Evolutionary conservation across 2,329 filamentous ascomycete species (phyloP).

Genomic region (Stachybotrys chlorohalonatus): DNA sequence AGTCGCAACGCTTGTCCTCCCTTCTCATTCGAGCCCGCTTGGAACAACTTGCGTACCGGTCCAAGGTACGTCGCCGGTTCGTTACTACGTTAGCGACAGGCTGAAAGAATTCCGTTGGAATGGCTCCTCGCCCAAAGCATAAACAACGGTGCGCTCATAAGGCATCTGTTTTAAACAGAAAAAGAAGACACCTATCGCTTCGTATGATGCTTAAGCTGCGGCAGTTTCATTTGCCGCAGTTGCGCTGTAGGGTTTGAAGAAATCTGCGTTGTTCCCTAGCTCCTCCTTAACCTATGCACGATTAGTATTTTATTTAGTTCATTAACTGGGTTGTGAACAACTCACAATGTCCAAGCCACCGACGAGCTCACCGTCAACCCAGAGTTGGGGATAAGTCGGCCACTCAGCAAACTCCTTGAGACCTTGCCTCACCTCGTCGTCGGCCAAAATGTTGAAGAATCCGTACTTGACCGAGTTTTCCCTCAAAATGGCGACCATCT

Average conservation of each 20-base stretch:
- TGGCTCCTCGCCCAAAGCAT: too few relatives aligned
- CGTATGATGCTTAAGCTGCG: slow-evolving; percentile 18
- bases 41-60: too few relatives aligned
- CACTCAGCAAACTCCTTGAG: slow-evolving; percentile 97
- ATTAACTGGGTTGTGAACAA: slow-evolving; percentile 7
- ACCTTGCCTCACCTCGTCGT: slow-evolving; percentile 93
- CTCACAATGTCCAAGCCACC: slow-evolving; percentile 93
- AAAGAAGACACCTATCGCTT: too few relatives aligned
- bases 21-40: too few relatives aligned
- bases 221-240: slow-evolving; percentile 30
- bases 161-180: too few relatives aligned
- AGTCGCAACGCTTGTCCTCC: too few relatives aligned
- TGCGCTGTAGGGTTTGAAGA: slow-evolving; percentile 66
- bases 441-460: slow-evolving; percentile 97
- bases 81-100: too few relatives aligned
- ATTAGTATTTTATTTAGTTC: slow-evolving; percentile 8
- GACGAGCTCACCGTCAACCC: slow-evolving; percentile 82
- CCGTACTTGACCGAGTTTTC: slow-evolving; percentile 92
- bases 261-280: slow-evolving; percentile 71
- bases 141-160: too few relatives aligned
- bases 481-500: slow-evolving; percentile 76
- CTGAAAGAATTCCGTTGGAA: too few relatives aligned
- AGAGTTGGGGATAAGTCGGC: slow-evolving; percentile 95
- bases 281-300: slow-evolving; percentile 77
- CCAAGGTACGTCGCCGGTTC: too few relatives aligned